A percentile compares a stretch with the other conserved stretches of the same genome.
Evolutionary conservation across 2,329 filamentous ascomycete species (phyloP).

Genomic region (Colletotrichum sp.): DNA sequence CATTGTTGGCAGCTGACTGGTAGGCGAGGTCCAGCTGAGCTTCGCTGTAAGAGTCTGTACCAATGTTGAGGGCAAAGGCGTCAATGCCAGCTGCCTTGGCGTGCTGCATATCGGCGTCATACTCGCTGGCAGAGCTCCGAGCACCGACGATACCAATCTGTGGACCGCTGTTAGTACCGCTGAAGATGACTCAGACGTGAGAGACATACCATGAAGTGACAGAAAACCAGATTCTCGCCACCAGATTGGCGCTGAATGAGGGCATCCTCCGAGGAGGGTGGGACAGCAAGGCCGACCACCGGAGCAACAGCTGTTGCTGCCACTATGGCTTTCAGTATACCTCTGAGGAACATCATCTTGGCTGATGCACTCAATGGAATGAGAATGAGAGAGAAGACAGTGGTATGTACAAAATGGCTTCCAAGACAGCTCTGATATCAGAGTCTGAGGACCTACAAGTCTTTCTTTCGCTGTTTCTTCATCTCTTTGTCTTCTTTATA

Average conservation of each 20-base stretch:
- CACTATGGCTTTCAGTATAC: not conserved
- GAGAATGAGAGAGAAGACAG: not conserved
- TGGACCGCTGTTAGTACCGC: not conserved
- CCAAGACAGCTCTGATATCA: not conserved
- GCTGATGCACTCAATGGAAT: not conserved
- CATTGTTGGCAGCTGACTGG: conserved; percentile 48
- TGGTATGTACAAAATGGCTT: not conserved
- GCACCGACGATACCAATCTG: conserved; percentile 50
- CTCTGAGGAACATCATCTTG: not conserved
- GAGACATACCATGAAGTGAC: conserved; percentile 45
- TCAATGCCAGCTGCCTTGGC: conserved; percentile 47
- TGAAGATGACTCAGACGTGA: accelerated
- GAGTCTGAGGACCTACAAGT: not conserved
- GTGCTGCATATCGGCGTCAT: conserved; percentile 50
- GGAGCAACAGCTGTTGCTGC: not conserved
- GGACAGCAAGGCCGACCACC: not conserved
- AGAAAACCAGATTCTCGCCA: conserved; percentile 36
- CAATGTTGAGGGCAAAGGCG: conserved; percentile 56
- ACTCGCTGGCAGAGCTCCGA: conserved; percentile 45
- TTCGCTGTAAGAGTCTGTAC: conserved; percentile 46
- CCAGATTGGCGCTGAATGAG: not conserved
- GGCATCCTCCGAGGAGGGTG: not conserved
- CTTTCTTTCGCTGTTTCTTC: not conserved
- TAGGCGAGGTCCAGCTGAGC: conserved; percentile 54
- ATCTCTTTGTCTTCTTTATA: not conserved